These are phyloP conservation scores for Withania somnifera DNA, from an alignment of 305 asterid species.

Conservation along the genomic window DNA sequence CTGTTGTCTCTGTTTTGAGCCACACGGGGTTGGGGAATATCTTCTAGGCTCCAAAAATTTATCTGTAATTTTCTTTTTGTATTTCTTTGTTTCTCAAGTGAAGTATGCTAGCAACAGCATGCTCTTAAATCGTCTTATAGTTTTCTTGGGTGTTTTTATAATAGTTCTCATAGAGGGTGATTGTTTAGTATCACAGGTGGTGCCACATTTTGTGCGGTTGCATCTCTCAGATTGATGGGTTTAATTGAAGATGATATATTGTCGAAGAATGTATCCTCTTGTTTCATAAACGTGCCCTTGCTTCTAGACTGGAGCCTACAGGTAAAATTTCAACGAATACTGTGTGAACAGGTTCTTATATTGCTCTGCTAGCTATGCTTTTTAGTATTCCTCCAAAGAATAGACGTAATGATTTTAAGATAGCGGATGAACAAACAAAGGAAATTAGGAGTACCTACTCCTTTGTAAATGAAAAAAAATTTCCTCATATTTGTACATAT, in stretches of 20 bases:
- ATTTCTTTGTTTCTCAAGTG: neutral
- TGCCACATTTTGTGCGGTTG: constrained; percentile 98
- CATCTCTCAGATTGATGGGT: constrained; percentile 91
- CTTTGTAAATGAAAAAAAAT: neutral
- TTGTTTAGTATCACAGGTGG: constrained; percentile 91
- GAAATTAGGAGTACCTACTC: neutral
- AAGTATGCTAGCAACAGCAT: neutral
- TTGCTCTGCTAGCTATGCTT: neutral
- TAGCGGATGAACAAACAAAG: neutral
- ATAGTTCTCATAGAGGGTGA: constrained; percentile 41
- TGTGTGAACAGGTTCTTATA: neutral
- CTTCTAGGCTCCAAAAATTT: neutral
- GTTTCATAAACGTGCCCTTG: constrained; percentile 46
- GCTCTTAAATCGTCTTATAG: neutral
- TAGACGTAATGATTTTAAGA: neutral
- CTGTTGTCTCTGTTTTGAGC: neutral
- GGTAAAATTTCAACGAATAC: constrained; percentile 35
- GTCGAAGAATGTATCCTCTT: constrained; percentile 29
- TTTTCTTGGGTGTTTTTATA: neutral
- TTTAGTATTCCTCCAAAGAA: neutral
- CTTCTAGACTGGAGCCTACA: constrained; percentile 85
- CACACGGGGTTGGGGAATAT: neutral
- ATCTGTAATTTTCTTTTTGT: neutral
- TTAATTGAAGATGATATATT: constrained; percentile 53
- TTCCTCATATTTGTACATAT: neutral